Evolutionary conservation across 2,329 filamentous ascomycete species (phyloP).

Genomic region (Metarhizium sp.): DNA sequence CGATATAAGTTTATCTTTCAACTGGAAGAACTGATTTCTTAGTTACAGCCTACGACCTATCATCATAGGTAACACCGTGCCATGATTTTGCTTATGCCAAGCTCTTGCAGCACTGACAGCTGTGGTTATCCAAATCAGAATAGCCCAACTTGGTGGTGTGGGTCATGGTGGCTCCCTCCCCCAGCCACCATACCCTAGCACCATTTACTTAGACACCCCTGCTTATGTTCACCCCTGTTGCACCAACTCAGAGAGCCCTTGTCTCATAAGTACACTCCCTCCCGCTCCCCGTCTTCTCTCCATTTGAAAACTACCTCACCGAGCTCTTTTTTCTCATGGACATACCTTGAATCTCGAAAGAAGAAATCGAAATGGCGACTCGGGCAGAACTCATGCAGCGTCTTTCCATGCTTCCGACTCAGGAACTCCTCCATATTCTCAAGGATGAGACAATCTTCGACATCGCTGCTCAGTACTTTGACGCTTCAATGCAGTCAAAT

Average conservation of each 20-base stretch:
- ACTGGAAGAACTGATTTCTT: too few relatives aligned
- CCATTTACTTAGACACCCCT: neutral
- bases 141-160: too few relatives aligned
- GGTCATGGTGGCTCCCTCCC: too few relatives aligned
- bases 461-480: constrained; percentile 11
- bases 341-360: neutral
- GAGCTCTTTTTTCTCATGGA: neutral
- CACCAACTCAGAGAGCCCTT: neutral
- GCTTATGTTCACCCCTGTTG: neutral
- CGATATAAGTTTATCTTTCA: too few relatives aligned
- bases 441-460: constrained; percentile 13
- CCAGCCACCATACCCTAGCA: neutral
- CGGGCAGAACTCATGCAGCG: constrained; percentile 10
- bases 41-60: too few relatives aligned
- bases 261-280: constrained; percentile 3
- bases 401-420: constrained; percentile 7
- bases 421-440: constrained; percentile 12
- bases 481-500: neutral
- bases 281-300: neutral
- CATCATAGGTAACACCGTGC: too few relatives aligned
- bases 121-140: too few relatives aligned
- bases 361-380: constrained; percentile 7
- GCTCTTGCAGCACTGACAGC: too few relatives aligned
- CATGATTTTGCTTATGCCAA: too few relatives aligned
- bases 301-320: neutral